phyloP scores from a whole-genome alignment of 75 land plant genomes.

The Gnetum montanum region DNA sequence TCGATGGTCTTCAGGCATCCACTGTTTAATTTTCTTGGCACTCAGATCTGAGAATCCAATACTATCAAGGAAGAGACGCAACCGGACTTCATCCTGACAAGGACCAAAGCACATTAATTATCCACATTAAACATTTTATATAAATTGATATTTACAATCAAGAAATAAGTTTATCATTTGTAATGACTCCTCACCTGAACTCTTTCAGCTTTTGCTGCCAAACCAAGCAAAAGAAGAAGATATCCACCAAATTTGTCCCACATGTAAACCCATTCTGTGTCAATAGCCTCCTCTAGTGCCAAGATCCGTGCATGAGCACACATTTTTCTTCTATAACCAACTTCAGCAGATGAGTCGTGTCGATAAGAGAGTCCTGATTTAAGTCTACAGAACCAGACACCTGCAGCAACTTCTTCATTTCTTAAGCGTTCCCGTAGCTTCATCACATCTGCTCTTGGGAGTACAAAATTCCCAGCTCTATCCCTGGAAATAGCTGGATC shows the following conservation, averaged over 20 bases:
- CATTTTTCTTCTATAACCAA: slow-evolving; percentile 71
- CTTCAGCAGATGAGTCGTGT: slow-evolving; percentile 51
- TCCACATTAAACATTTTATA: neutral
- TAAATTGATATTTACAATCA: no score
- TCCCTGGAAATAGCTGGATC: slow-evolving; percentile 83
- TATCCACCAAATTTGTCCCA: slow-evolving; percentile 99
- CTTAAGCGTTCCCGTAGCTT: slow-evolving; percentile 86
- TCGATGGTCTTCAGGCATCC: slow-evolving; percentile 96
- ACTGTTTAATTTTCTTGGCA: slow-evolving; percentile 92
- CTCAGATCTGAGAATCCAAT: slow-evolving; percentile 93
- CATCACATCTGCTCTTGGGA: slow-evolving; percentile 94
- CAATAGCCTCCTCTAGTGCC: slow-evolving; percentile 97
- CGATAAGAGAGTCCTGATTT: slow-evolving; percentile 26
- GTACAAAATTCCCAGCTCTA: slow-evolving; percentile 94
- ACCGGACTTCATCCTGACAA: slow-evolving; percentile 90
- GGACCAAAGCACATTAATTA: neutral
- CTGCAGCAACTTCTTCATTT: slow-evolving; percentile 94
- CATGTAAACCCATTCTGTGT: slow-evolving; percentile 99
- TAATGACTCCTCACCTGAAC: slow-evolving; percentile 98
- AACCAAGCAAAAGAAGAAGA: slow-evolving; percentile 88
- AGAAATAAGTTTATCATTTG: no score
- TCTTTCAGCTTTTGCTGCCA: slow-evolving; percentile 91
- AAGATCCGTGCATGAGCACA: slow-evolving; percentile 97
- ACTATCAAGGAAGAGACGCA: slow-evolving; percentile 93
- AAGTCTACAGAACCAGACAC: slow-evolving; percentile 45